These are phyloP conservation scores for Tolypocladium sp. DNA, from an alignment of 2,329 filamentous ascomycete species.

Conservation along the genomic window DNA sequence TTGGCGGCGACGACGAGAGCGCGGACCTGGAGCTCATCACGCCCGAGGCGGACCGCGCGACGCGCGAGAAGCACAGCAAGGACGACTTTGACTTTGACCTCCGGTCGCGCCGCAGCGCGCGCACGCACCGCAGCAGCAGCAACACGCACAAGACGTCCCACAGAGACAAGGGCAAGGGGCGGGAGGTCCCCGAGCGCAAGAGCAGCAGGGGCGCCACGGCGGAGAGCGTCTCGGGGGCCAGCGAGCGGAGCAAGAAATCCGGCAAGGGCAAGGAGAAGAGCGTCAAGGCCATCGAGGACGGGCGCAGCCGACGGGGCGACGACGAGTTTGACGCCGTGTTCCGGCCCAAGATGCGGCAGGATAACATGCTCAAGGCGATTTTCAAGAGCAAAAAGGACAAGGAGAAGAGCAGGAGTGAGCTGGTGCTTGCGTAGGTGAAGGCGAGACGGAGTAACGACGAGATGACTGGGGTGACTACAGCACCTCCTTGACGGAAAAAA, in stretches of 20 bases:
- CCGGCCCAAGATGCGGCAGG: conserved; percentile 36
- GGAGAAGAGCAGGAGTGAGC: conserved; percentile 25
- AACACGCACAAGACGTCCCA: conserved; percentile 9
- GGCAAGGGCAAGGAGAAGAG: conserved; percentile 21
- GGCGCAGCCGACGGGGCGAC: conserved; percentile 19
- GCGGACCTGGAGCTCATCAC: conserved; percentile 50
- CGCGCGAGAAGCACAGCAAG: conserved; percentile 22
- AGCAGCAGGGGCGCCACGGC: conserved; percentile 7
- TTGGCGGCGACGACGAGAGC: conserved; percentile 31
- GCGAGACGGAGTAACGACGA: neutral
- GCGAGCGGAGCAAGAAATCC: conserved; percentile 24
- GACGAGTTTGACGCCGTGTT: conserved; percentile 30
- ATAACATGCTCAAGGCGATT: conserved; percentile 47
- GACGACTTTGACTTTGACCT: conserved; percentile 28
- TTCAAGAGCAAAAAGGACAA: conserved; percentile 48
- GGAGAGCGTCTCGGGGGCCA: conserved; percentile 17
- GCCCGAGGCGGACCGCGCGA: conserved; percentile 41
- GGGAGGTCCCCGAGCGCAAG: neutral
- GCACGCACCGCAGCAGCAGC: conserved; percentile 16
- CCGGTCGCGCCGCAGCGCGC: conserved; percentile 22
- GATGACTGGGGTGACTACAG: neutral
- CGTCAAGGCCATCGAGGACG: conserved; percentile 26
- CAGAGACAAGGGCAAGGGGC: conserved; percentile 12
- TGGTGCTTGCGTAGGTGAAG: conserved; percentile 16
- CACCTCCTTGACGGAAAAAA: neutral